A percentile compares a stretch with the other conserved stretches of the same genome.
Conservation (phyloP, 495 filamentous ascomycete genomes). For the Hypoxylon trugodes region DNA sequence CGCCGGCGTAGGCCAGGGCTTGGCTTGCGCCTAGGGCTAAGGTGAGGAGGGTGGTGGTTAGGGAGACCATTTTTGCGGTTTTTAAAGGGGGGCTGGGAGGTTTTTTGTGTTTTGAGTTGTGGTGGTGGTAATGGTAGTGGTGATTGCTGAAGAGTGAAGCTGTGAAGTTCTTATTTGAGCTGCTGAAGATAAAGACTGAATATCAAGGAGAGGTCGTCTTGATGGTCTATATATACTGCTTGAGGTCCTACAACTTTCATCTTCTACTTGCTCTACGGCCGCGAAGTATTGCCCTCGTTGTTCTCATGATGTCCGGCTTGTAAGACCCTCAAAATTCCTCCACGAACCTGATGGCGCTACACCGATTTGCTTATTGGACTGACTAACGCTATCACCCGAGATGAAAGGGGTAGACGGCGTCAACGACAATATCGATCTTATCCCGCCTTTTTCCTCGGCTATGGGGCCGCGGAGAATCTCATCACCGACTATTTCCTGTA, state of each 20-base stretch:
- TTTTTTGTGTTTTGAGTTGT: not conserved
- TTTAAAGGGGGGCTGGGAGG: no score
- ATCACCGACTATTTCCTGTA: no score
- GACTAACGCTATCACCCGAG: not conserved
- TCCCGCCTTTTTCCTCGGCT: not conserved
- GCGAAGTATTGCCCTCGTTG: not conserved
- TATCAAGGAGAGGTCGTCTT: no score
- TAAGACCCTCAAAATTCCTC: no score
- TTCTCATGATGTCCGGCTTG: not conserved
- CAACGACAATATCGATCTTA: not conserved
- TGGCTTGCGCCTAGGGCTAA: slow-evolving; percentile 6
- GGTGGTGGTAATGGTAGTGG: not conserved
- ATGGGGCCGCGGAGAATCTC: no score
- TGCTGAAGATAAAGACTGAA: no score
- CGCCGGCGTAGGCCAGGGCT: slow-evolving; percentile 44
- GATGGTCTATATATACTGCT: not conserved
- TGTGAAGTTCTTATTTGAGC: no score
- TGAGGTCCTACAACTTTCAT: not conserved
- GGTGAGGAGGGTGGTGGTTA: slow-evolving; percentile 20
- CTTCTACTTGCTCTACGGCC: not conserved
- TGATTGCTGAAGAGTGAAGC: not conserved
- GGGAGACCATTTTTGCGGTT: slow-evolving; percentile 14
- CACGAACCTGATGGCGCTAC: no score
- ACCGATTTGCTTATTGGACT: no score
- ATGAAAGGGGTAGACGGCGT: not conserved